These are phyloP conservation scores for Porogramme epimiltina DNA, from an alignment of 1,284 basidiomycete genomes.

Conservation along the genomic window DNA sequence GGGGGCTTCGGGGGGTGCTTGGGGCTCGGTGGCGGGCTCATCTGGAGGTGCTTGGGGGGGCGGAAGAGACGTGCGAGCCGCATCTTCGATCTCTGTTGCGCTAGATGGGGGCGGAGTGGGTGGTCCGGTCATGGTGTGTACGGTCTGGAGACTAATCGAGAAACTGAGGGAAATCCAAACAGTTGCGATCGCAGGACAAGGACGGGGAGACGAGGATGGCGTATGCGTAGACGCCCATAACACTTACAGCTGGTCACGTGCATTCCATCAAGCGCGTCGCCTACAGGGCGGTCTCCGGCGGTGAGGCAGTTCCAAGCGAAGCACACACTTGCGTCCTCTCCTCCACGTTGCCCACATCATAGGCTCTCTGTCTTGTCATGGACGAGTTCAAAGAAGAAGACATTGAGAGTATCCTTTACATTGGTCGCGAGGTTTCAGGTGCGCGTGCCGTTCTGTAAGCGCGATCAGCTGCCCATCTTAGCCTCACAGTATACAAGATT, in stretches of 20 bases:
- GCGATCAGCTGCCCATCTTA: constrained; percentile 14
- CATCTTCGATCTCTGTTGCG: constrained; percentile 54
- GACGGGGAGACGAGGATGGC: constrained; percentile 8
- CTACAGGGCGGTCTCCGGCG: background rate
- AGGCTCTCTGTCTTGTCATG: constrained; percentile 37
- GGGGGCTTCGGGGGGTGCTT: background rate
- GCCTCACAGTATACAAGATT: constrained; percentile 70
- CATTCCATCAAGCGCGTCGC: constrained; percentile 5
- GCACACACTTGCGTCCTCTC: constrained; percentile 1
- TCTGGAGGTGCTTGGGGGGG: constrained; percentile 16
- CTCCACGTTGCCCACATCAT: constrained; percentile 2
- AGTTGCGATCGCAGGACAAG: background rate
- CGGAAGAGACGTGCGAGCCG: constrained; percentile 21
- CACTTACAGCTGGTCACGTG: constrained; percentile 9
- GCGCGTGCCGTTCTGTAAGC: constrained; percentile 9
- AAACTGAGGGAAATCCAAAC: background rate
- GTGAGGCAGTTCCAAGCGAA: constrained; percentile 13
- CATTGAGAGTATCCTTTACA: constrained; percentile 84
- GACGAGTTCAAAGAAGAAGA: constrained; percentile 63
- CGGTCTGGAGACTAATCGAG: too few species aligned
- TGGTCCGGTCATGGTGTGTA: constrained; percentile 47
- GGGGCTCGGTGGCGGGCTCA: constrained; percentile 3
- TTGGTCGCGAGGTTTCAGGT: constrained; percentile 86
- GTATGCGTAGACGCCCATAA: constrained; percentile 14
- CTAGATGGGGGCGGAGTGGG: constrained; percentile 62